These are phyloP conservation scores for Apophysomyces trapeziformis DNA, from an alignment of 371 early-diverging fungal genomes.

Conservation along the genomic window DNA sequence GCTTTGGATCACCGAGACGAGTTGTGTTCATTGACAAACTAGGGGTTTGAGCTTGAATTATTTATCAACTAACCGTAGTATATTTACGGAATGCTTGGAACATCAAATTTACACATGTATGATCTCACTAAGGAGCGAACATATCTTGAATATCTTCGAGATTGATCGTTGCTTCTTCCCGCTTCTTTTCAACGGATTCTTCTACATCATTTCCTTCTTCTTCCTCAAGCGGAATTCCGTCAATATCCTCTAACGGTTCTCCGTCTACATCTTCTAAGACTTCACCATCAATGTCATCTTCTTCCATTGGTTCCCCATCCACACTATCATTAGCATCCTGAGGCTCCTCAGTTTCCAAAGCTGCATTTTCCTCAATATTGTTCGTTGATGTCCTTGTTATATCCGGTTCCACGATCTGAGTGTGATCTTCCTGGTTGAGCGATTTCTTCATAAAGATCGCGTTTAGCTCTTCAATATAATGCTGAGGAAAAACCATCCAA, in stretches of 20 bases:
- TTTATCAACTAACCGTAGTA: neutral
- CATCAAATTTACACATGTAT: neutral
- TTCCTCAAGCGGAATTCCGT: neutral
- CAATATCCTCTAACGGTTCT: slow-evolving; percentile 17
- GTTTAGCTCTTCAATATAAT: slow-evolving; percentile 63
- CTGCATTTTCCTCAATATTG: slow-evolving; percentile 16
- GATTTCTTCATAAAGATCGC: slow-evolving; percentile 47
- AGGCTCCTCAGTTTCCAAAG: slow-evolving; percentile 25
- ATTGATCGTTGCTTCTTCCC: slow-evolving; percentile 7
- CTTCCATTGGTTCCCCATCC: slow-evolving; percentile 52
- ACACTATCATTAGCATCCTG: slow-evolving; percentile 20
- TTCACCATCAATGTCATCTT: slow-evolving; percentile 37
- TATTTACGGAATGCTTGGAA: neutral
- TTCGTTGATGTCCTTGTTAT: slow-evolving; percentile 1
- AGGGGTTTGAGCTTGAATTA: slow-evolving; percentile 1
- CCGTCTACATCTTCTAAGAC: slow-evolving; percentile 33
- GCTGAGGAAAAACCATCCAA: slow-evolving; percentile 85
- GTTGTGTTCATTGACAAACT: neutral
- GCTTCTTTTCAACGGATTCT: slow-evolving; percentile 1
- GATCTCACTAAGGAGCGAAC: slow-evolving; percentile 14
- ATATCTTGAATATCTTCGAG: slow-evolving; percentile 19
- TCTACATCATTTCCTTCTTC: neutral
- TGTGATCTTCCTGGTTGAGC: slow-evolving; percentile 1
- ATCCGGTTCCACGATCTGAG: neutral
- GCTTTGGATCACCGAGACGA: neutral